Base-by-base conservation (phyloP, 345 rosid genomes). In the Sisymbrium altissimum region DNA sequence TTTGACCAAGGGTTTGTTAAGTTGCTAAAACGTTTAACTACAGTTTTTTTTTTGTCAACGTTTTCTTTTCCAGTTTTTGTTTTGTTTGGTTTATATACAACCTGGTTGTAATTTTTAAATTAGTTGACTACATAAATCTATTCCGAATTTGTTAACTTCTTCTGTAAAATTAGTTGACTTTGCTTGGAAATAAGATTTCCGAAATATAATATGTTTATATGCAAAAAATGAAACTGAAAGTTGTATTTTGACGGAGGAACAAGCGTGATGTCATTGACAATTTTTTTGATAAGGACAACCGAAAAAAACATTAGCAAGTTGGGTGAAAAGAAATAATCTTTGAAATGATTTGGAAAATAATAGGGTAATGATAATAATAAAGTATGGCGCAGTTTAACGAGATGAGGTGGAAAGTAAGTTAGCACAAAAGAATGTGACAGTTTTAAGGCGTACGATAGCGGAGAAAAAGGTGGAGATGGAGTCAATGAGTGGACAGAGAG, bases 401-500 rank as follows among this genome's bases (percentile, higher is more conserved):
- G 39, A 40, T 32, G 32, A 40, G 56, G 48, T 60, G 63, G 30
- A 49, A 68, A 68, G 69, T 41, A 75, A 59, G 60, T 15, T 73
- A 55, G 78, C 71, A 23, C 12, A 18, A 45, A 0, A 23, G 1
- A 12, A 49, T 11, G 39, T 38, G 19, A 49, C 21, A 12, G 40
- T 19, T 39, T 12, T 8, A 0, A 45, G 13, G 80, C 68, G 68
- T 48, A 77, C 35, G 66, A 64, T 77, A 77, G 57, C 6, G 14
- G 54, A 57, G 76, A 40, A 55, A 49, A 70, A 61, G 7, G 70
- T 25, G 0, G 59, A 17, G 74, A 70, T 63, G 8, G 79, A 70
- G 75, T 62, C 75, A 77, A 48, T 64, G 76, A 64, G 76, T 70
- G 76, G 76, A 70, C 72, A 70, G 76, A 64, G 71, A 39, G 72